A percentile compares a stretch with the other conserved stretches of the same genome.
phyloP scores from a whole-genome alignment of 1,284 basidiomycete genomes.

The Taiwanofungus camphoratus region DNA sequence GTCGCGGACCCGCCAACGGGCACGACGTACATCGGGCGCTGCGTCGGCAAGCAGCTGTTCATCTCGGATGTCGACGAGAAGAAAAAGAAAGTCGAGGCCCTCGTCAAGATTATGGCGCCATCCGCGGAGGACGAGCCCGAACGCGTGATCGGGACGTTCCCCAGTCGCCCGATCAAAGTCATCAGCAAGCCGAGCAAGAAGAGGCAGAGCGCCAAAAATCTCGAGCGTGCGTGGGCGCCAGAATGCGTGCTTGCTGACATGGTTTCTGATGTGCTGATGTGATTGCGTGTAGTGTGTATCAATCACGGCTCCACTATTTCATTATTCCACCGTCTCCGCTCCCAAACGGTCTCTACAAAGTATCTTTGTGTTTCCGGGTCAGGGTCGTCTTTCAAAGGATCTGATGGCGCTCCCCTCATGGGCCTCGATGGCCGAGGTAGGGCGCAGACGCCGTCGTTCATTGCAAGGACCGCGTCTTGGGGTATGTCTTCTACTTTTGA shows the following conservation, averaged over 20 bases:
- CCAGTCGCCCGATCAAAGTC: slow-evolving; percentile 91
- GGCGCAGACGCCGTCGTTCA: slow-evolving; percentile 74
- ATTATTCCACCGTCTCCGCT: slow-evolving; percentile 89
- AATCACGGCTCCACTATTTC: slow-evolving; percentile 95
- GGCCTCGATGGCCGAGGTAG: slow-evolving; percentile 72
- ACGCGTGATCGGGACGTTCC: slow-evolving; percentile 80
- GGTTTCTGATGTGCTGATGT: slow-evolving; percentile 11
- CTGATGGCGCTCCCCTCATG: slow-evolving; percentile 81
- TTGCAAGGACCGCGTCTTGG: slow-evolving; percentile 81
- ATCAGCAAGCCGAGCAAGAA: slow-evolving; percentile 98
- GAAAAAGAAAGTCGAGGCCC: slow-evolving; percentile 87
- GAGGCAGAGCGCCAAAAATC: slow-evolving; percentile 87
- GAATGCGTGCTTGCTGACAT: slow-evolving; percentile 12
- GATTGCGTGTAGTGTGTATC: slow-evolving; percentile 71
- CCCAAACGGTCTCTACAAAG: slow-evolving; percentile 92
- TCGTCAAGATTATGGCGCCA: slow-evolving; percentile 85
- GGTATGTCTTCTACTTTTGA: slow-evolving; percentile 39
- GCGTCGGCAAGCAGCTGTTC: slow-evolving; percentile 86
- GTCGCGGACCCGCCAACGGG: slow-evolving; percentile 73
- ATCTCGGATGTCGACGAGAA: slow-evolving; percentile 88
- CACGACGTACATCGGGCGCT: slow-evolving; percentile 80
- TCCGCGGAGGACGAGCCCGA: slow-evolving; percentile 72
- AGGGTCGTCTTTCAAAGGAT: slow-evolving; percentile 83
- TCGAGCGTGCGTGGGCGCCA: slow-evolving; percentile 67
- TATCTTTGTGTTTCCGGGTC: slow-evolving; percentile 93